Evolutionary conservation across 2,329 filamentous ascomycete species (phyloP).

Genomic region (Fusarium guadeloupense): DNA sequence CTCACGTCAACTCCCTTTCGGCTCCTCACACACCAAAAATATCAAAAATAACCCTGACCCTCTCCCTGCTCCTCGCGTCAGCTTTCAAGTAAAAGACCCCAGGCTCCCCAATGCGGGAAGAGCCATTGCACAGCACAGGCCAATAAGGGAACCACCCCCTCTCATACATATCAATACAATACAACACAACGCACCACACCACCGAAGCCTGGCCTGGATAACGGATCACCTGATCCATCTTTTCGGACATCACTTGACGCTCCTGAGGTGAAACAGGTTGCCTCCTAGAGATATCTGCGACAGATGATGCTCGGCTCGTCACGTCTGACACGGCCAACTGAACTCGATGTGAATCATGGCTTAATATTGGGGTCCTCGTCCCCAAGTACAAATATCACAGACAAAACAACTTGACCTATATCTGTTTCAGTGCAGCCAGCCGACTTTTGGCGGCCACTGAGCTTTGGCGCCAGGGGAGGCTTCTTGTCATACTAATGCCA

Average conservation of each 20-base stretch:
- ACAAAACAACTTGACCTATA: not conserved
- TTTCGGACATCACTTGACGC: conserved; percentile 32
- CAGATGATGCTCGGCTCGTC: conserved; percentile 19
- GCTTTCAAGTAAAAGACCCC: conserved; percentile 3
- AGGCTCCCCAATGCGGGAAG: conserved; percentile 24
- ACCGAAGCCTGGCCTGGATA: conserved; percentile 10
- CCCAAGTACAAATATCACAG: conserved; percentile 4
- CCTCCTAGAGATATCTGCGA: conserved; percentile 22
- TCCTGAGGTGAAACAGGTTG: conserved; percentile 33
- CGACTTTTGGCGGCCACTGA: not conserved
- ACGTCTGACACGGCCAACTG: conserved; percentile 15
- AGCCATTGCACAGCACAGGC: conserved; percentile 17
- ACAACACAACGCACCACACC: conserved; percentile 16
- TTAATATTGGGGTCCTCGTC: not conserved
- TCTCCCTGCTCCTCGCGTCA: conserved; percentile 4
- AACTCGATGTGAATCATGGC: conserved; percentile 10
- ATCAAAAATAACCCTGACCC: not conserved
- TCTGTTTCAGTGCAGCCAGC: conserved; percentile 21
- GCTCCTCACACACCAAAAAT: not conserved
- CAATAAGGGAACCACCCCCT: conserved; percentile 19
- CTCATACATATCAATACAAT: conserved; percentile 7
- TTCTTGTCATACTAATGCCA: conserved; percentile 11
- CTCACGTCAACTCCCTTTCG: too few relatives aligned
- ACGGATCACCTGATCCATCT: conserved; percentile 35
- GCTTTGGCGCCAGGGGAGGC: not conserved